These are phyloP conservation scores for Moricandia arvensis DNA, from an alignment of 345 rosid genomes.

Conservation along the genomic window DNA sequence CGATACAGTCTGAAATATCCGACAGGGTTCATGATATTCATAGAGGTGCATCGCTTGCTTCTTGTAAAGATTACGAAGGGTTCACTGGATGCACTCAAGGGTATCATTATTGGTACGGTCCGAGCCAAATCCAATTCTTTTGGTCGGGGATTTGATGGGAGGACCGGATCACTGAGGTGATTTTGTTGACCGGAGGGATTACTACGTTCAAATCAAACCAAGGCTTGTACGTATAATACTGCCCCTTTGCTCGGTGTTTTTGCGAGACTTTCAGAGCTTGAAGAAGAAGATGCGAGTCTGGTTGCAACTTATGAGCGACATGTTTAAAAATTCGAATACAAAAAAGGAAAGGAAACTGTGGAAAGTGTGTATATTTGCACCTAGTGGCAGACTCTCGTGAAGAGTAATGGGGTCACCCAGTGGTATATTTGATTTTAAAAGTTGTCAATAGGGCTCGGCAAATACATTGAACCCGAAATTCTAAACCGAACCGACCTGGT, in stretches of 20 bases:
- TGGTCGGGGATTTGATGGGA: conserved; percentile 65
- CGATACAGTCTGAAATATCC: conserved; percentile 70
- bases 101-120: conserved; percentile 50
- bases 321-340: background rate
- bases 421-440: too few relatives aligned
- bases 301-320: conserved; percentile 52
- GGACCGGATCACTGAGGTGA: conserved; percentile 62
- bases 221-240: conserved; percentile 51
- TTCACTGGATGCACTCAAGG: conserved; percentile 93
- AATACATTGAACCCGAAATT: too few relatives aligned
- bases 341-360: background rate
- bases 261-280: conserved; percentile 53
- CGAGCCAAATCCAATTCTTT: conserved; percentile 55
- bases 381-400: background rate
- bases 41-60: conserved; percentile 77
- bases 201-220: conserved; percentile 49
- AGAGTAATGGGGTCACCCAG: too few relatives aligned
- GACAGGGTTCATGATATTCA: conserved; percentile 62
- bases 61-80: conserved; percentile 66
- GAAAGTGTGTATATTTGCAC: conserved; percentile 4
- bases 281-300: conserved; percentile 30
- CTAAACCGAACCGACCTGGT: too few relatives aligned
- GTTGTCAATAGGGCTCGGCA: too few relatives aligned
- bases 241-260: conserved; percentile 54
- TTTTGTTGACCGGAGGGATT: conserved; percentile 49